Evolutionary conservation across 768 basidiomycete genomes (phyloP).

Genomic region (Lactarius evosmus): DNA sequence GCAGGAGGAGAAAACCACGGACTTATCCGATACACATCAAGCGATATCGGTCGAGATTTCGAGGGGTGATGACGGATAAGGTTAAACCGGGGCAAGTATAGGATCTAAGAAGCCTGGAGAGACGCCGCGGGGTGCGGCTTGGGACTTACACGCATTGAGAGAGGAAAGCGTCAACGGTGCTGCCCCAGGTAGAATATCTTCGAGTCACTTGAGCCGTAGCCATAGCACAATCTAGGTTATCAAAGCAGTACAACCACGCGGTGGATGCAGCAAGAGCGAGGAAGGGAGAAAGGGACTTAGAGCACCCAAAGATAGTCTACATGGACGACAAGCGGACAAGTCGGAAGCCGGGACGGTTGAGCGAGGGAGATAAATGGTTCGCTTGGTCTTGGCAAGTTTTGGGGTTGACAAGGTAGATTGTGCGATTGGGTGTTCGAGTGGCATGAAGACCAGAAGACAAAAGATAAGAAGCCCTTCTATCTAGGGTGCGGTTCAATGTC

Average conservation of each 20-base stretch:
- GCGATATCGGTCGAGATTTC: slow-evolving; percentile 10
- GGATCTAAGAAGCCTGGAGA: slow-evolving; percentile 6
- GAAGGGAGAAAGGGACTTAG: neutral
- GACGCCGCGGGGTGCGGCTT: slow-evolving; percentile 4
- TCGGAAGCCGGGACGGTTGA: neutral
- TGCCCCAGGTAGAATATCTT: neutral
- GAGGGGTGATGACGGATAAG: slow-evolving; percentile 20
- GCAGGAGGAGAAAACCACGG: slow-evolving; percentile 1
- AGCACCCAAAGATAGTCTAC: neutral
- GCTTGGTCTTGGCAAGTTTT: slow-evolving; percentile 5
- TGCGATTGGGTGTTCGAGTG: neutral
- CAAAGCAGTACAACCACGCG: neutral
- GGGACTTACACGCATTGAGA: neutral
- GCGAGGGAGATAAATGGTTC: neutral
- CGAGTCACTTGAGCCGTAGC: neutral
- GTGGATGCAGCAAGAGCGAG: neutral
- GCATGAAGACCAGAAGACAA: neutral
- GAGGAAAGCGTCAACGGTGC: neutral
- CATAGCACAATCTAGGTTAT: neutral
- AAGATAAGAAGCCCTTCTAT: slow-evolving; percentile 18
- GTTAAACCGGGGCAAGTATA: slow-evolving; percentile 7
- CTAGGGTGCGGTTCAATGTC: neutral
- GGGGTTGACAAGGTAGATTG: slow-evolving; percentile 6
- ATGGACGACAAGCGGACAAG: neutral
- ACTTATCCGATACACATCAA: neutral